Base-by-base conservation (phyloP, 2,329 filamentous ascomycete genomes). In the Botrytis pseudocinerea region DNA sequence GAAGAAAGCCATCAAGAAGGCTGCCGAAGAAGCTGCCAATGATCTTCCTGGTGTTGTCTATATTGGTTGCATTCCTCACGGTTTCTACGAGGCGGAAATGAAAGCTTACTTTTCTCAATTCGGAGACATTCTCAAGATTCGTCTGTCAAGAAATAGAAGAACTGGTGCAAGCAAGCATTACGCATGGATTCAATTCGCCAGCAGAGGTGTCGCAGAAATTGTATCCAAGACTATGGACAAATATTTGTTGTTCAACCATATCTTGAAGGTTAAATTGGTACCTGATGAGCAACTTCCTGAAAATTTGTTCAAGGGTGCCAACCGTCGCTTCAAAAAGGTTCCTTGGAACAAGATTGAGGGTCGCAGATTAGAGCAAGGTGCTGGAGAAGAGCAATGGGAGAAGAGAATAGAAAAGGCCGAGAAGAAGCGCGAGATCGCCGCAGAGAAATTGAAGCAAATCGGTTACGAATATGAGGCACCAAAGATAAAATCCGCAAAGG, bases 11-110 rank as follows among this genome's bases (percentile, higher is more conserved):
- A 81, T 84, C 70, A 85, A 86, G 78, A 84, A 85, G 75, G 83
- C 68, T 71, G 78, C 77, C 71, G 82, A 82, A 75, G 78, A 78
- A 8, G 83, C 85, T 44, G 79, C 80, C 32, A 84, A 85, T 73
- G 85, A 87, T 64, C 87, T 88, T 69, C 89, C 93, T 1, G 95
- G 95, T 64, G 91, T 96, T 59, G 87, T 98, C 80, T 98, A 97
- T 84, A 87, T 99, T 79, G 94, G 93, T 81, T 93, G 94, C 76
- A 91, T 97, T 74, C 95, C 95, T 57, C 93, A 96, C 84, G 93
- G 96, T 84, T 99, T 99, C 89, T 98, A 95, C 87, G 96, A 99
- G 85, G 89, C 94, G 80, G 92, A 98, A 84, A 97, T 99, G 92
- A 90, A 90, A 78, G 90, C 91, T 76, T 99, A 98, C 86, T 97